Percentiles rank a stretch among this genome's conserved stretches.
These are phyloP conservation scores for Vaccinium vitisidaea DNA, from an alignment of 148 eudicot species.

Conservation along the genomic window DNA sequence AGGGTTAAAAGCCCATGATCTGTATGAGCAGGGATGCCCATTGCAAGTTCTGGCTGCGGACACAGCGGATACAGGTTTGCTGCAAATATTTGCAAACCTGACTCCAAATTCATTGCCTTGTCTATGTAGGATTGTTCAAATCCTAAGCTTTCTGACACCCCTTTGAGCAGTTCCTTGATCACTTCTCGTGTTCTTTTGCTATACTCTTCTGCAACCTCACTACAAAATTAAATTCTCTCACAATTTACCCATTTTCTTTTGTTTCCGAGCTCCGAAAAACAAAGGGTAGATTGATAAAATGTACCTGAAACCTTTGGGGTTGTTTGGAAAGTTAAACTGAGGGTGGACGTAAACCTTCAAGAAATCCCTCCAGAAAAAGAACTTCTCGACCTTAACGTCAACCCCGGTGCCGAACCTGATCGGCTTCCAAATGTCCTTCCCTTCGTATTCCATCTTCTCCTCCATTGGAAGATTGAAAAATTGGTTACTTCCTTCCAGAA, in stretches of 20 bases:
- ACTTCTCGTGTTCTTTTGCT: constrained; percentile 21
- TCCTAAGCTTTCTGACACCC: constrained; percentile 35
- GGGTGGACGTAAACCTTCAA: too few relatives aligned
- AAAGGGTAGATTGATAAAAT: too few relatives aligned
- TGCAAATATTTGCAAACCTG: constrained; percentile 24
- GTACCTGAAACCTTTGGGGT: constrained; percentile 13
- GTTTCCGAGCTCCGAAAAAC: too few relatives aligned
- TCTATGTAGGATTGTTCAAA: constrained; percentile 19
- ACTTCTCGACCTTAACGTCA: too few relatives aligned
- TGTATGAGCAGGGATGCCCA: constrained; percentile 36
- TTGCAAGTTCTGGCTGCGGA: constrained; percentile 31
- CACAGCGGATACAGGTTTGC: constrained; percentile 44
- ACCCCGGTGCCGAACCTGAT: too few relatives aligned
- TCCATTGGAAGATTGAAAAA: too few relatives aligned
- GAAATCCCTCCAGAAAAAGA: too few relatives aligned
- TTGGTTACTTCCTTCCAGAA: too few relatives aligned
- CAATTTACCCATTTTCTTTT: background rate
- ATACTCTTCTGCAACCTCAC: constrained; percentile 30
- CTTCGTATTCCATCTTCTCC: too few relatives aligned
- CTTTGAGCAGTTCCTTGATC: constrained; percentile 23
- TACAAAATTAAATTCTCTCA: background rate
- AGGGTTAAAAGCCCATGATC: constrained; percentile 10
- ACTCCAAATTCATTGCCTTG: background rate
- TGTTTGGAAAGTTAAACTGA: background rate
- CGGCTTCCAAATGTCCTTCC: too few relatives aligned